A percentile compares a stretch with the other conserved stretches of the same genome.
These are phyloP conservation scores for Aegilops tauschii DNA, from an alignment of 176 grass and related monocot species.

Conservation along the genomic window DNA sequence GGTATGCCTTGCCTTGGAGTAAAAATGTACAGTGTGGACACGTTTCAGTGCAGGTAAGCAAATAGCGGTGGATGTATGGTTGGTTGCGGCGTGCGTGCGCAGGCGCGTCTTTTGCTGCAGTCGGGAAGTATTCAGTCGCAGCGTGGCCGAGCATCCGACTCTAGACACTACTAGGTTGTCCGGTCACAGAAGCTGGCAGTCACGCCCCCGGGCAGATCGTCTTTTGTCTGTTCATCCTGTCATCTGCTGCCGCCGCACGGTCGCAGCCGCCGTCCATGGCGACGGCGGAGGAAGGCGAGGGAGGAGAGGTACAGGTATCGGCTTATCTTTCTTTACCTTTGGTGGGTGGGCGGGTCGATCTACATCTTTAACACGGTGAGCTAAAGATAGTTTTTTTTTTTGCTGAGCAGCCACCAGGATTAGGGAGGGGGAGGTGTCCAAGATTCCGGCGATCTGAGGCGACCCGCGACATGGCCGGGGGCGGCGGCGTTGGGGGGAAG, in stretches of 20 bases:
- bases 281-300: conserved; percentile 13
- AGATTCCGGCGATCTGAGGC: conserved; percentile 26
- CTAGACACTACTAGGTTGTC: too few species aligned
- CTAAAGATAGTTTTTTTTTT: conserved; percentile 51
- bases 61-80: too few species aligned
- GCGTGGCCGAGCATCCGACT: too few species aligned
- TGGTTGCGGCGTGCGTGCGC: too few species aligned
- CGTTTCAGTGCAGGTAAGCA: too few species aligned
- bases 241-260: background rate
- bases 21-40: too few species aligned
- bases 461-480: conserved; percentile 17
- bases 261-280: conserved; percentile 26
- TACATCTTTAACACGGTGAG: background rate
- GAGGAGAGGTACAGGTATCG: conserved; percentile 14
- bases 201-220: background rate
- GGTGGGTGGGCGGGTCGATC: background rate
- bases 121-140: too few species aligned
- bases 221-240: background rate
- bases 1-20: too few species aligned
- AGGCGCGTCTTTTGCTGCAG: too few species aligned
- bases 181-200: background rate
- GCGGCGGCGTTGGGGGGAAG: background rate
- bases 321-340: background rate
- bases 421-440: conserved; percentile 24
- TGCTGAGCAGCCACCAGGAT: conserved; percentile 40